phyloP scores from a whole-genome alignment of 1,284 basidiomycete genomes.

The Stygiomarasmius scandens region DNA sequence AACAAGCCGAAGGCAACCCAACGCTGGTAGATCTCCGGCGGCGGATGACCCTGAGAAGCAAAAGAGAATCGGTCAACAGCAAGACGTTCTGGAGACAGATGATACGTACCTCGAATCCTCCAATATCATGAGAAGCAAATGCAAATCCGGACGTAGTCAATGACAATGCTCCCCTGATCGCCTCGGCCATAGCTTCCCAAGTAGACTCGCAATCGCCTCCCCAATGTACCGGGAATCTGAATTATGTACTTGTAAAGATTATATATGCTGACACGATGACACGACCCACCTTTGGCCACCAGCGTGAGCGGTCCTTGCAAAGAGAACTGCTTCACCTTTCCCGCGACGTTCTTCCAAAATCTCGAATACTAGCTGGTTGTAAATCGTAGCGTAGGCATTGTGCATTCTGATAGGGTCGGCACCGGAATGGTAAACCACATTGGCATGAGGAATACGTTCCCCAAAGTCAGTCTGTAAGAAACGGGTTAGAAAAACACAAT shows the following conservation, averaged over 20 bases:
- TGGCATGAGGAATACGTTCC: conserved; percentile 63
- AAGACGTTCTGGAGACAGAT: not conserved
- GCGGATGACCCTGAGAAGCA: conserved; percentile 56
- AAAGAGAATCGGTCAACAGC: conserved; percentile 1
- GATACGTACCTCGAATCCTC: conserved; percentile 61
- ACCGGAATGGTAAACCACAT: conserved; percentile 67
- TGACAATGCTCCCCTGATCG: conserved; percentile 67
- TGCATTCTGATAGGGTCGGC: conserved; percentile 70
- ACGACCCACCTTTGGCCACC: conserved; percentile 64
- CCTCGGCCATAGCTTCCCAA: conserved; percentile 79
- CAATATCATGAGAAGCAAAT: conserved; percentile 76
- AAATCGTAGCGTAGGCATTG: conserved; percentile 66
- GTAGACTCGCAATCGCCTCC: conserved; percentile 80
- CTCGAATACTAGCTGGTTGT: conserved; percentile 73
- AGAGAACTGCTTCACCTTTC: conserved; percentile 67
- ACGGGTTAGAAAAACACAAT: not conserved
- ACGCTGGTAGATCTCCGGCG: conserved; percentile 71
- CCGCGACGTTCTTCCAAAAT: conserved; percentile 62
- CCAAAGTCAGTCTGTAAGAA: conserved; percentile 68
- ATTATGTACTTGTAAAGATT: not conserved
- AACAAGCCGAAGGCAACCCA: conserved; percentile 78
- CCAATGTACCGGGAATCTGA: conserved; percentile 58
- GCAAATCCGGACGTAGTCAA: conserved; percentile 71
- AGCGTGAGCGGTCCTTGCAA: conserved; percentile 65
- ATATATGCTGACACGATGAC: conserved; percentile 17